Percentiles rank a stretch among this genome's conserved stretches.
Conservation (phyloP, 495 filamentous ascomycete species). For the Cryomyces minteri region DNA sequence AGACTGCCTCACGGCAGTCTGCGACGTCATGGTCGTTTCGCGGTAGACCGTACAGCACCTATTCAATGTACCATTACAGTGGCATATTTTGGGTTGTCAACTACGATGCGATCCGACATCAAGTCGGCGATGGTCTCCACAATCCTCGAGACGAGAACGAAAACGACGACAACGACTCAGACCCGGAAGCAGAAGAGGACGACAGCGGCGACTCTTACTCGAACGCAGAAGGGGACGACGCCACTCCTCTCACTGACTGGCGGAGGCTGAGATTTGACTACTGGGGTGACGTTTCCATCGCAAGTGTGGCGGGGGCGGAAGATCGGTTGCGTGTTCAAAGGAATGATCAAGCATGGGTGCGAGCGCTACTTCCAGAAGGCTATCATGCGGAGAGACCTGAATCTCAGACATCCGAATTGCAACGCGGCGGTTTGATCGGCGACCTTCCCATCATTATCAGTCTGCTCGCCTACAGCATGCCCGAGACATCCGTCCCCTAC, state of each 20-base stretch:
- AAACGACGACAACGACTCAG: neutral
- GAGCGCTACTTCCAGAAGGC: constrained; percentile 12
- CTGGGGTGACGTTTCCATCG: neutral
- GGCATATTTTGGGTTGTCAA: constrained; percentile 2
- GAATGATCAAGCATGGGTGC: constrained; percentile 7
- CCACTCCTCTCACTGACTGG: constrained; percentile 3
- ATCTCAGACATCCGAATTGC: neutral
- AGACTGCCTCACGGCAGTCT: neutral
- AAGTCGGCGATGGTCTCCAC: constrained; percentile 3
- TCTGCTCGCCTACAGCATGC: constrained; percentile 12
- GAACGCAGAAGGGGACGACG: neutral
- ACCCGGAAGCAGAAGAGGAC: neutral
- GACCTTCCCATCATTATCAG: constrained; percentile 17
- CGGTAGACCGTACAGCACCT: neutral
- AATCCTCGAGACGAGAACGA: neutral
- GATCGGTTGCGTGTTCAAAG: constrained; percentile 5
- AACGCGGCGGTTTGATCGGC: constrained; percentile 12
- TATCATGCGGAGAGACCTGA: constrained; percentile 5
- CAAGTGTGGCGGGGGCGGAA: constrained; percentile 5
- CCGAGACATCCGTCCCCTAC: neutral
- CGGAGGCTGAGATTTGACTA: constrained; percentile 5
- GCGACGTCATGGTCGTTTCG: neutral
- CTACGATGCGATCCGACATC: neutral
- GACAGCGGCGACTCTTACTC: neutral
- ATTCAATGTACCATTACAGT: constrained; percentile 4